Evolutionary conservation across 1,284 basidiomycete species (phyloP), one percentile per base, ranked within the genome.

Genomic region (Marasmius fiardii): DNA sequence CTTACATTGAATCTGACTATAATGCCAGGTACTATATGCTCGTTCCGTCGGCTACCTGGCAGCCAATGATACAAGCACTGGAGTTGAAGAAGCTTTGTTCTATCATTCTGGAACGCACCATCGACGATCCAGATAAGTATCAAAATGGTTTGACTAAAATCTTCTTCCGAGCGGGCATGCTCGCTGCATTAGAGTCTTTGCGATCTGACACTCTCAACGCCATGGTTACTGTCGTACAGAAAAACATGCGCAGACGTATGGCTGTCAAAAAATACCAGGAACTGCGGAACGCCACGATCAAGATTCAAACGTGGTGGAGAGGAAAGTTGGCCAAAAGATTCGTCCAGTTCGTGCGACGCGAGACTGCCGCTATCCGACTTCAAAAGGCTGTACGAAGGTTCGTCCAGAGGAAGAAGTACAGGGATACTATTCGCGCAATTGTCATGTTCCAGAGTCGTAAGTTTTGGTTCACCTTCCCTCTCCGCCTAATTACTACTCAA

Each of bases 121-220:
- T 98, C 67, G 88, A 88, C 43, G 96, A 99, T 63, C 81, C 89
- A 23, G 93, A 98, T 78, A 98, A 98, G 78, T 98, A 97, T 72
- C 97, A 99, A 74, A 86, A 90, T 65, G 97, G 97, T 63, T 80
- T 95, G 23, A 98, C 93, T 34, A 99, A 99, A 76, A 97, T 99
- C 66, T 99, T 99, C 78, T 99, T 99, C 85, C 87, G 97, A 54
- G 95, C 97, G 11, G 97, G 97, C 62, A 98, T 99, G 92, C 88
- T 99, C 43, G 96, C 97, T n/a, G 89, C 92, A 14, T 82, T 99
- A 53, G 97, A 99, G 72, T 88, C 93, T 33, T 77, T 95, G 52
- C 89, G 97, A 26, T 88, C 93, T 6, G 87, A 92, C 59, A 83
- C 91, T 58, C 82, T 99, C 55, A 96, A 98, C 67, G 78, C 86